phyloP scores from a whole-genome alignment of 164 flowering plant species.

The Nymphaea thermarum region DNA sequence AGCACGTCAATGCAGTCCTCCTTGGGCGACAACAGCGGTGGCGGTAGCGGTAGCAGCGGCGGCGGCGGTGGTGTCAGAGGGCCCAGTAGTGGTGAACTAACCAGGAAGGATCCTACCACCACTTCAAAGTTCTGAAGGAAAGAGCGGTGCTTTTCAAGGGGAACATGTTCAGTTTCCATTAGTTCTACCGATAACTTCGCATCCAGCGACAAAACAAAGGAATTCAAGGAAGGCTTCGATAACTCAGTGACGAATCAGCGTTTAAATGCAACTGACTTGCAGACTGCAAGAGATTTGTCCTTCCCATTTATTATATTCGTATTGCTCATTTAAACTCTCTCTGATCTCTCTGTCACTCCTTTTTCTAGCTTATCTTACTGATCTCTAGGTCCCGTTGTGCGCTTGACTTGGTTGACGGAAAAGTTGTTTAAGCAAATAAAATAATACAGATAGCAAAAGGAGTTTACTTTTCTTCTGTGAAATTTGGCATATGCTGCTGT shows the following conservation, averaged over 20 bases:
- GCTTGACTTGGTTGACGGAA: neutral
- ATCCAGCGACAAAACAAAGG: too few species aligned
- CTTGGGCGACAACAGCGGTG: neutral
- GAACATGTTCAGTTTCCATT: neutral
- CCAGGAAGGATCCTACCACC: neutral
- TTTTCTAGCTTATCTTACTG: neutral
- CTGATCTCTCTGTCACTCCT: neutral
- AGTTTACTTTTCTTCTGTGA: neutral
- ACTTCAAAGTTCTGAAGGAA: neutral
- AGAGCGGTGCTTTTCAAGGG: neutral
- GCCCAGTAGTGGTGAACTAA: neutral
- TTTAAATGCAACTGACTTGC: neutral
- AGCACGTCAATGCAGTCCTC: conserved; percentile 9
- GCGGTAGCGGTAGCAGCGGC: neutral
- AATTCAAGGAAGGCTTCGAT: too few species aligned
- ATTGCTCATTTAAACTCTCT: too few species aligned
- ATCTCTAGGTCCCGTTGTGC: too few species aligned
- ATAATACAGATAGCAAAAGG: neutral
- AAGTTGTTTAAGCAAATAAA: neutral
- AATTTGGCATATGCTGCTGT: neutral
- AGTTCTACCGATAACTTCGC: too few species aligned
- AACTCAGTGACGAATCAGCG: neutral
- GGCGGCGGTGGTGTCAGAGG: neutral
- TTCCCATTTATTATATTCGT: too few species aligned
- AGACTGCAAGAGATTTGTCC: too few species aligned